Percentiles rank a stretch among this genome's conserved stretches.
Evolutionary conservation across 257 asterid species (phyloP).

Genomic region (Solanum chiquidenum): DNA sequence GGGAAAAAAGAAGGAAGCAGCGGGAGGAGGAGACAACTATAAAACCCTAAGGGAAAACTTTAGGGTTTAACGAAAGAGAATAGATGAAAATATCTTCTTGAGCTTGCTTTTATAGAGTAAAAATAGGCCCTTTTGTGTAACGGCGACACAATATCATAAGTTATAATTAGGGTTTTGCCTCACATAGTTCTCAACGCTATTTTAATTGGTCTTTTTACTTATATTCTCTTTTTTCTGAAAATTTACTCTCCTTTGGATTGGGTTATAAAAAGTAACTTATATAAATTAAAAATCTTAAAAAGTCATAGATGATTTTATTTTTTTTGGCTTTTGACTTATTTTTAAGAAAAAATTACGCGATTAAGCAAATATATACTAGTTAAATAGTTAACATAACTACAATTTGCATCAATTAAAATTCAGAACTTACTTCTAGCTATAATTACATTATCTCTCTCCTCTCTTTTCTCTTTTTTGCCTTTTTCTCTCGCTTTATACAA

Average conservation of each 20-base stretch:
- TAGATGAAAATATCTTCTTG: not conserved
- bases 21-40: not conserved
- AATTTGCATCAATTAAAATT: no score
- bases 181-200: not conserved
- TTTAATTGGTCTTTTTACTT: not conserved
- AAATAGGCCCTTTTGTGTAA: not conserved
- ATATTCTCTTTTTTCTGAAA: not conserved
- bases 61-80: conserved; percentile 10
- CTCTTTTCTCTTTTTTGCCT: not conserved
- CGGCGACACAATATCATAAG: not conserved
- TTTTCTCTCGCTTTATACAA: not conserved
- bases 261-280: no score
- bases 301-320: not conserved
- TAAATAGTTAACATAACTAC: not conserved
- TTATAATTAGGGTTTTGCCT: conserved; percentile 1
- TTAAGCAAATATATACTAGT: no score
- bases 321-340: no score
- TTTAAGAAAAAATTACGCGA: no score
- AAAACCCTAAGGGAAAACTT: conserved; percentile 10
- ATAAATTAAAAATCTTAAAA: not conserved
- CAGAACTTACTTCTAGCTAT: not conserved
- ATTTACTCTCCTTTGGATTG: no score
- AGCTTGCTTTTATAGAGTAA: not conserved
- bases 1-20: not conserved
- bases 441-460: not conserved